phyloP scores from a whole-genome alignment of 2,329 filamentous ascomycete species.

The Grosmannia huntii region DNA sequence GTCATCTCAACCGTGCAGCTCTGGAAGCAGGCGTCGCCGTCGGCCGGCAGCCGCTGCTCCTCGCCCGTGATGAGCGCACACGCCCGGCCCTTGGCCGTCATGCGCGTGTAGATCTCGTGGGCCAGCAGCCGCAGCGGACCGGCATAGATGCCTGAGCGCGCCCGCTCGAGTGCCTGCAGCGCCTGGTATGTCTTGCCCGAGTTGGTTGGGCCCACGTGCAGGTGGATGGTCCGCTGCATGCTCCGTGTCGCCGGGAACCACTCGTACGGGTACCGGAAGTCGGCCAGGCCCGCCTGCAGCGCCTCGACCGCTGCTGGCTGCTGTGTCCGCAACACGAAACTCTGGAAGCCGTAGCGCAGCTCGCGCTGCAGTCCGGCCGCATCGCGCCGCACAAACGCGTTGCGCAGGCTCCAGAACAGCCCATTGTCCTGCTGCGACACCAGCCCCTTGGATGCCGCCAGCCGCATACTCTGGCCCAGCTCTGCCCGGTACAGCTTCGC shows the following conservation, averaged over 20 bases:
- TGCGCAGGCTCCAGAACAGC: constrained; percentile 44
- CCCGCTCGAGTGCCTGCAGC: constrained; percentile 67
- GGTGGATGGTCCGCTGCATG: constrained; percentile 70
- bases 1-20: constrained; percentile 94
- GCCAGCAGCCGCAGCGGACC: constrained; percentile 81
- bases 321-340: constrained; percentile 43
- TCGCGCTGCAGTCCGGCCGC: constrained; percentile 38
- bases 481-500: constrained; percentile 30
- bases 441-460: constrained; percentile 25
- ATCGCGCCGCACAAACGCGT: constrained; percentile 44
- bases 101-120: constrained; percentile 86
- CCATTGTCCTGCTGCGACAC: constrained; percentile 33
- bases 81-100: constrained; percentile 61
- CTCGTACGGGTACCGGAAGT: constrained; percentile 78
- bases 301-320: constrained; percentile 43
- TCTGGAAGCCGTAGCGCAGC: constrained; percentile 56
- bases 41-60: constrained; percentile 59
- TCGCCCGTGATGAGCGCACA: constrained; percentile 86
- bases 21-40: constrained; percentile 39
- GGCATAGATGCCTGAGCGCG: constrained; percentile 56
- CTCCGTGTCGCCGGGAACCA: constrained; percentile 81
- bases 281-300: constrained; percentile 52
- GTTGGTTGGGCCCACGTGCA: constrained; percentile 95
- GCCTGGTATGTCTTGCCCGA: constrained; percentile 97
- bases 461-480: constrained; percentile 30